Evolutionary conservation across 2,329 filamentous ascomycete genomes (phyloP).

Genomic region (Hypoxylon sp.): DNA sequence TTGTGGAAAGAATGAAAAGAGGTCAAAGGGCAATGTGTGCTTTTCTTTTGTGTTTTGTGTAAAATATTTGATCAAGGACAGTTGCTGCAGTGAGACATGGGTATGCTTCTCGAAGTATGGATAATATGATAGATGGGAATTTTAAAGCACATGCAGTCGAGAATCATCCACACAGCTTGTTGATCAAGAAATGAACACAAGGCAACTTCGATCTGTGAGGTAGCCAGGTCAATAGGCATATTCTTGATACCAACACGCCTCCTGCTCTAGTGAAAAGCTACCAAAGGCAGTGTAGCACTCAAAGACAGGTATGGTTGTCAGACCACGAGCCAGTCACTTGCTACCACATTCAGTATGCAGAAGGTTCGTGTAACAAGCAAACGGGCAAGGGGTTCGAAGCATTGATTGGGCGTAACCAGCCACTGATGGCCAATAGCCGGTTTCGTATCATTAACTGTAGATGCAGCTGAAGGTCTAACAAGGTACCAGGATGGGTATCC

Average conservation of each 20-base stretch:
- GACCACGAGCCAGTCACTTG: slow-evolving; percentile 1
- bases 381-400: slow-evolving; percentile 2
- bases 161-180: too few relatives aligned
- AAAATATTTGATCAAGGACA: too few relatives aligned
- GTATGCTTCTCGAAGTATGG: background rate
- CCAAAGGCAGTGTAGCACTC: slow-evolving; percentile 5
- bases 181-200: background rate
- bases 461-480: too few relatives aligned
- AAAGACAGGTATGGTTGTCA: slow-evolving; percentile 5
- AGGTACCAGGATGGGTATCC: slow-evolving; percentile 1
- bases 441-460: background rate
- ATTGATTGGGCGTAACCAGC: slow-evolving; percentile 1
- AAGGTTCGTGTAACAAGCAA: slow-evolving; percentile 9
- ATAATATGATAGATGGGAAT: background rate
- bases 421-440: background rate
- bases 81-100: background rate
- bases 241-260: slow-evolving; percentile 1
- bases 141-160: too few relatives aligned
- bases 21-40: too few relatives aligned
- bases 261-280: slow-evolving; percentile 3
- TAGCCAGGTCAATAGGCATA: too few relatives aligned
- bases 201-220: slow-evolving; percentile 8
- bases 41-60: too few relatives aligned
- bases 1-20: too few relatives aligned
- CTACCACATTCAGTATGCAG: slow-evolving; percentile 3